Conservation (phyloP, 192 early-diverging fungal genomes). For the Backusella morwellensis region DNA sequence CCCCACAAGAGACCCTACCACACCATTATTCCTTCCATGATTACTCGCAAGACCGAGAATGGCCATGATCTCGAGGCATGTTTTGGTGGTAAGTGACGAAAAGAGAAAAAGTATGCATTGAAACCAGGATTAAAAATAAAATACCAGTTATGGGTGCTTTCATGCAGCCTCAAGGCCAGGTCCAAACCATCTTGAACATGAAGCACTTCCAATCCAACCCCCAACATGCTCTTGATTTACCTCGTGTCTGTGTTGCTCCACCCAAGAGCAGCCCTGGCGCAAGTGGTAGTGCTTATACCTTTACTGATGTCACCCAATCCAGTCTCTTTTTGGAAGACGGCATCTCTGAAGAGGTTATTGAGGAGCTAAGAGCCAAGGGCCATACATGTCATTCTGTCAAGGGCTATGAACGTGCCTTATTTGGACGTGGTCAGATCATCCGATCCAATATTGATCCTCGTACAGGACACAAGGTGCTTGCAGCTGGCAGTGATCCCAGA, state of each 20-base stretch:
- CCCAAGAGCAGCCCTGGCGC: conserved; percentile 18
- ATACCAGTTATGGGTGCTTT: conserved; percentile 69
- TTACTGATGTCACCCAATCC: conserved; percentile 23
- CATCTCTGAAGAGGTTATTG: conserved; percentile 37
- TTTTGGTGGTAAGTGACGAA: conserved; percentile 41
- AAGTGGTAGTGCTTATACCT: conserved; percentile 16
- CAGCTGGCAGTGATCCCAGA: conserved; percentile 57
- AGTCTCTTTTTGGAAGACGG: conserved; percentile 66
- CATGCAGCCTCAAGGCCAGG: conserved; percentile 83
- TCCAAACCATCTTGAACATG: conserved; percentile 74
- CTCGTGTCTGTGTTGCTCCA: conserved; percentile 62
- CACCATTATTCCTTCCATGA: conserved; percentile 77
- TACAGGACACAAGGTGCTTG: conserved; percentile 42
- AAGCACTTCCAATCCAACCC: conserved; percentile 54
- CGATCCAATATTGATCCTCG: conserved; percentile 33
- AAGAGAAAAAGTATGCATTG: neutral
- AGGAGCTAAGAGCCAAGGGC: conserved; percentile 52
- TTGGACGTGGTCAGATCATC: conserved; percentile 81
- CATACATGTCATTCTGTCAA: conserved; percentile 51
- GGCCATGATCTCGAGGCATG: conserved; percentile 38
- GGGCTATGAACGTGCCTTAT: conserved; percentile 48
- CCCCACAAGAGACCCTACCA: conserved; percentile 75
- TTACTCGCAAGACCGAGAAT: conserved; percentile 39
- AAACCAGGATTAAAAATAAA: conserved; percentile 15
- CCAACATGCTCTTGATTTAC: conserved; percentile 70